Conservation (phyloP, 1,139 yeast species). For the Candida albicans region DNA sequence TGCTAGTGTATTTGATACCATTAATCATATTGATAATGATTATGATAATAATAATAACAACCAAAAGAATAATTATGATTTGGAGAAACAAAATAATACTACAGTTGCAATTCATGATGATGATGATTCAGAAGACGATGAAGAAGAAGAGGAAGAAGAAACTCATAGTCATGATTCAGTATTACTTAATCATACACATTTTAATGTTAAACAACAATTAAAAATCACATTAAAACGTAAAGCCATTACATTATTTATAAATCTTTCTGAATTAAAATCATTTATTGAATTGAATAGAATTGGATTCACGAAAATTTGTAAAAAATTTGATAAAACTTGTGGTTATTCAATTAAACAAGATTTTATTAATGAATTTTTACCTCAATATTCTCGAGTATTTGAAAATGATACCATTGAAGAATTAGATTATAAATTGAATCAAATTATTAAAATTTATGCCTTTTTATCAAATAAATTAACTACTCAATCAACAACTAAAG, state of each 20-base stretch:
- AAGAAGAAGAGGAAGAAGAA: slow-evolving; percentile 35
- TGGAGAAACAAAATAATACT: slow-evolving; percentile 21
- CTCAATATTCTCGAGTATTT: slow-evolving; percentile 48
- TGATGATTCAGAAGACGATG: slow-evolving; percentile 41
- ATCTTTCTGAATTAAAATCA: slow-evolving; percentile 79
- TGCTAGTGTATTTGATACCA: slow-evolving; percentile 29
- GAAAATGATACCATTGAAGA: slow-evolving; percentile 37
- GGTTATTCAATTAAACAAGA: slow-evolving; percentile 56
- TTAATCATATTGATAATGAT: slow-evolving; percentile 25
- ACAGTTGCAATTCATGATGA: slow-evolving; percentile 21
- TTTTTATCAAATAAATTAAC: slow-evolving; percentile 36
- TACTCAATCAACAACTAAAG: slow-evolving; percentile 25
- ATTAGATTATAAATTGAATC: slow-evolving; percentile 48
- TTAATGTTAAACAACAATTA: slow-evolving; percentile 50
- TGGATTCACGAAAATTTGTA: slow-evolving; percentile 85
- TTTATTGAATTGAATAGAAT: slow-evolving; percentile 79
- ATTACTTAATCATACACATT: slow-evolving; percentile 47
- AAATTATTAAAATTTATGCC: slow-evolving; percentile 51
- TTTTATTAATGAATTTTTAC: slow-evolving; percentile 49
- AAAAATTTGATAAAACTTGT: slow-evolving; percentile 85
- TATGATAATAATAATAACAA: slow-evolving; percentile 4
- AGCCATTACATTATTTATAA: slow-evolving; percentile 64
- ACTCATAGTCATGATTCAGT: slow-evolving; percentile 32
- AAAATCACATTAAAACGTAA: slow-evolving; percentile 70
- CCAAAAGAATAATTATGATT: slow-evolving; percentile 13